Evolutionary conservation across 179 eudicot species (phyloP).

Genomic region (Carnegiea gigantea): DNA sequence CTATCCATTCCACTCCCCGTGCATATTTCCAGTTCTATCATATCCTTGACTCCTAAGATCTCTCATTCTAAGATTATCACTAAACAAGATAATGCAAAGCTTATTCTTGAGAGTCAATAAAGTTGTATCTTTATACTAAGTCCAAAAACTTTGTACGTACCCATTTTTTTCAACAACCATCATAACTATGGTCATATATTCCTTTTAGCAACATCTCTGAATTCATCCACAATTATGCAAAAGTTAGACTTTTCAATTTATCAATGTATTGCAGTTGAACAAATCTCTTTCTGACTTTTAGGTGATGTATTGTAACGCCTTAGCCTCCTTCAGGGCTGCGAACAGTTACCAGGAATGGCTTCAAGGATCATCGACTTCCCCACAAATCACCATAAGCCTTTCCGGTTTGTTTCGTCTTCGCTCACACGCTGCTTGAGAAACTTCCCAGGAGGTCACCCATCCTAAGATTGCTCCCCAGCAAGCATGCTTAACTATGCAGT

Average conservation of each 20-base stretch:
- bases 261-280: background rate
- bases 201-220: background rate
- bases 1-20: background rate
- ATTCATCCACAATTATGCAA: conserved; percentile 3
- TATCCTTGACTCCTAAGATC: background rate
- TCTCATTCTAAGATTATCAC: background rate
- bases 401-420: too few species aligned
- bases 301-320: too few species aligned
- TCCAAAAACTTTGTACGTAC: background rate
- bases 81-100: background rate
- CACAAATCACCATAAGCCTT: too few species aligned
- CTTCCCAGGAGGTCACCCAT: too few species aligned
- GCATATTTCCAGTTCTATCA: background rate
- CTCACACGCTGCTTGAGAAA: too few species aligned
- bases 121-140: background rate
- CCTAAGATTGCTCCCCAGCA: too few species aligned
- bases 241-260: too few species aligned
- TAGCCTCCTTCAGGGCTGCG: too few species aligned
- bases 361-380: too few species aligned
- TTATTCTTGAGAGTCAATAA: background rate
- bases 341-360: too few species aligned
- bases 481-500: too few species aligned
- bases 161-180: background rate
- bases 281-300: background rate
- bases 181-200: background rate